These are phyloP conservation scores for Chalaropsis ovoidea DNA, from an alignment of 2,329 filamentous ascomycete genomes.

Conservation along the genomic window DNA sequence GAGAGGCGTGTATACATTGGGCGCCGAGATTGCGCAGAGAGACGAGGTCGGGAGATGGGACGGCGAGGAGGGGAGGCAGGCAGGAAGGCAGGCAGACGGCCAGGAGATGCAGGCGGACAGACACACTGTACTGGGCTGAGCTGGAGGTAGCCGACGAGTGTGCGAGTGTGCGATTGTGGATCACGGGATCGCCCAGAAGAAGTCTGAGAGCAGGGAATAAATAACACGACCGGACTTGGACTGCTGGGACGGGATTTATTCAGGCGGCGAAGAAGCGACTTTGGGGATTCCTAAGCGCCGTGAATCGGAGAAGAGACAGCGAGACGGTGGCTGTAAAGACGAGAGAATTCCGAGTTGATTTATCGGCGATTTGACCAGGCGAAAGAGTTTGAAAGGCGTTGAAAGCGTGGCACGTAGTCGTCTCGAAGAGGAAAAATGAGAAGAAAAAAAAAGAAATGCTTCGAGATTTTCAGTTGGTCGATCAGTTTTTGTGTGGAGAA, in stretches of 20 bases:
- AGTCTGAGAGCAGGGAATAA: not conserved
- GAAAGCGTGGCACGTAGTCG: not conserved
- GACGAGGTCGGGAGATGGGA: not conserved
- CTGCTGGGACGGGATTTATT: not conserved
- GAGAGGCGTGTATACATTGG: constrained; percentile 14
- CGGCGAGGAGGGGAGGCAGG: not conserved
- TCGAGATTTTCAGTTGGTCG: not conserved
- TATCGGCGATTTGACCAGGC: not conserved
- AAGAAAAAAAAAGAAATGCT: not conserved
- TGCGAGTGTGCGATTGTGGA: not conserved
- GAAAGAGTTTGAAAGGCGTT: not conserved
- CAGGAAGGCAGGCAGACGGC: not conserved
- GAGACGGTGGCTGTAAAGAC: not conserved
- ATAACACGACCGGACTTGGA: not conserved
- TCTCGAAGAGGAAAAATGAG: not conserved
- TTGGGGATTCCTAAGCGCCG: not conserved
- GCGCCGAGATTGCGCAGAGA: not conserved
- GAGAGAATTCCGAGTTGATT: not conserved
- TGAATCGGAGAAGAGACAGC: not conserved
- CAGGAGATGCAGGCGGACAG: not conserved
- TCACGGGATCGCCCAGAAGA: constrained; percentile 10
- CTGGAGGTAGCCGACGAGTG: not conserved
- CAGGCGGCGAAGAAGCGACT: not conserved
- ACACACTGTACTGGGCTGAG: not conserved
- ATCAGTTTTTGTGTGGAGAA: constrained; percentile 16